These are phyloP conservation scores for Aspergillus hiratsukae DNA, from an alignment of 2,329 filamentous ascomycete genomes.

Conservation along the genomic window DNA sequence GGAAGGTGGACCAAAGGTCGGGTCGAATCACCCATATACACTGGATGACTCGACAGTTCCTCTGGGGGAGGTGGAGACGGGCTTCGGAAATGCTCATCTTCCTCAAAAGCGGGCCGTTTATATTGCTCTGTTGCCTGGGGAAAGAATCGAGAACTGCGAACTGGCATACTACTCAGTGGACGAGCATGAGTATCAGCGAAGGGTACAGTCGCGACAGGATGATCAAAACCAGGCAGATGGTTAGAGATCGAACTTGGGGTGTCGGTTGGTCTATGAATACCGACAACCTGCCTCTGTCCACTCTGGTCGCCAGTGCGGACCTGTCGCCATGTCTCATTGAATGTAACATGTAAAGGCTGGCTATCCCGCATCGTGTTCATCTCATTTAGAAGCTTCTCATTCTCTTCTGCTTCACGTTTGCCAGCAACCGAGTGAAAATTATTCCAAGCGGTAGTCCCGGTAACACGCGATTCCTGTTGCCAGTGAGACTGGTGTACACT, in stretches of 20 bases:
- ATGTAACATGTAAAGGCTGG: slow-evolving; percentile 30
- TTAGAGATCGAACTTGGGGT: slow-evolving; percentile 24
- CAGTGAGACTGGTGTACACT: slow-evolving; percentile 30
- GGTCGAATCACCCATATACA: slow-evolving; percentile 46
- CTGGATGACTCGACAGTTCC: slow-evolving; percentile 51
- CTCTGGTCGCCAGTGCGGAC: slow-evolving; percentile 39
- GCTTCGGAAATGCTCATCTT: slow-evolving; percentile 32
- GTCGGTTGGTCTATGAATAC: slow-evolving; percentile 32
- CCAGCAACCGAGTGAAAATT: slow-evolving; percentile 40
- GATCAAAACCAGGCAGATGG: slow-evolving; percentile 33
- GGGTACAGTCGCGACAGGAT: slow-evolving; percentile 32
- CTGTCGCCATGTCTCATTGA: slow-evolving; percentile 46
- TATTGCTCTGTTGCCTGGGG: slow-evolving; percentile 37
- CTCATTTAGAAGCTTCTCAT: slow-evolving; percentile 38
- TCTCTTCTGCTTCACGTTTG: slow-evolving; percentile 39
- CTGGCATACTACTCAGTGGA: slow-evolving; percentile 29
- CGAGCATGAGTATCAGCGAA: slow-evolving; percentile 32
- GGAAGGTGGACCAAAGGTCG: slow-evolving; percentile 57
- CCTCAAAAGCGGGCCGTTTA: slow-evolving; percentile 29
- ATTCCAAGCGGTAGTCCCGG: slow-evolving; percentile 39
- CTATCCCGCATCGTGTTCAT: slow-evolving; percentile 35
- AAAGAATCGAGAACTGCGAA: slow-evolving; percentile 47
- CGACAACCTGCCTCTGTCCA: slow-evolving; percentile 36
- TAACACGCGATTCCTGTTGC: slow-evolving; percentile 26
- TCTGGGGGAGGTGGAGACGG: slow-evolving; percentile 57